Conservation (phyloP, 2,329 filamentous ascomycete genomes). For the Cyphellophora europaea region DNA sequence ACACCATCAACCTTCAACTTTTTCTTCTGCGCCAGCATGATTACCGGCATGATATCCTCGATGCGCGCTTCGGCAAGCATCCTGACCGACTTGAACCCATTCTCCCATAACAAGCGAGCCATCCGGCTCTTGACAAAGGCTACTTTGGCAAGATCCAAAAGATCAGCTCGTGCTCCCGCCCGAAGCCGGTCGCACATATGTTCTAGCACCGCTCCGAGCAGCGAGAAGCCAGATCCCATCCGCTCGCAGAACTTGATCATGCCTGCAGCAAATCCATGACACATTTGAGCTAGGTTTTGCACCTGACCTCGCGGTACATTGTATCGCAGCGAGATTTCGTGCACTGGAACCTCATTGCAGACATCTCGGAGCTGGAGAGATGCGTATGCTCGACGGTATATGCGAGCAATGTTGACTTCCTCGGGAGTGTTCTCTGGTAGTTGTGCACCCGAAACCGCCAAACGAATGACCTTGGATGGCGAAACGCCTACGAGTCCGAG, state of each 20-base stretch:
- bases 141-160: conserved; percentile 61
- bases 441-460: conserved; percentile 53
- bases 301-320: conserved; percentile 60
- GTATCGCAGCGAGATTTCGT: conserved; percentile 61
- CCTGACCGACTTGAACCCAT: conserved; percentile 60
- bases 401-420: conserved; percentile 51
- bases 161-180: conserved; percentile 61
- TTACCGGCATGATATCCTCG: conserved; percentile 58
- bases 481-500: conserved; percentile 60
- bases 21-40: conserved; percentile 49
- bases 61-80: conserved; percentile 60
- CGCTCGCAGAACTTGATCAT: conserved; percentile 72
- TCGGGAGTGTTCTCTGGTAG: conserved; percentile 54
- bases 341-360: conserved; percentile 66
- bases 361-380: conserved; percentile 70
- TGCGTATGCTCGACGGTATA: conserved; percentile 65
- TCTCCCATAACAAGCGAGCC: conserved; percentile 65
- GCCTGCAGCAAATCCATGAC: conserved; percentile 67
- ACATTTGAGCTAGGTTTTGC: conserved; percentile 64
- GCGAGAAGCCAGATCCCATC: conserved; percentile 58
- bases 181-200: conserved; percentile 67
- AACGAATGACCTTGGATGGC: conserved; percentile 54
- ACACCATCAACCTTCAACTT: conserved; percentile 42
- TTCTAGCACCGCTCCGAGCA: conserved; percentile 61
- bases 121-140: conserved; percentile 70